Conservation (phyloP, 257 asterid genomes). For the Scutellaria minor region DNA sequence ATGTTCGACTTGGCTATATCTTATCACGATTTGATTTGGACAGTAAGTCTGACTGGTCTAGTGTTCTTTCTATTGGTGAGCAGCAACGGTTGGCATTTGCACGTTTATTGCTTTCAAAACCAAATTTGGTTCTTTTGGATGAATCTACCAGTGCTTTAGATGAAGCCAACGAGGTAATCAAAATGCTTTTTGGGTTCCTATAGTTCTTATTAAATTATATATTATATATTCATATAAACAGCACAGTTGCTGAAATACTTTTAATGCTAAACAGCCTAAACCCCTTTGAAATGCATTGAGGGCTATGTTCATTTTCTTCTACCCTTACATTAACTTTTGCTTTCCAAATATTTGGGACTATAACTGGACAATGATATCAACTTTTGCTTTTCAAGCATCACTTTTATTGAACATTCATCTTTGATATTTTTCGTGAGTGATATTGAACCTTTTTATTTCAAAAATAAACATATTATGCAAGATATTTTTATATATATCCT, state of each 20-base stretch:
- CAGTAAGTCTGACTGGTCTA: conserved; percentile 72
- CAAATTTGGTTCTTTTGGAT: conserved; percentile 68
- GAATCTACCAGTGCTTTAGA: conserved; percentile 91
- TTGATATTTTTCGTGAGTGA: neutral
- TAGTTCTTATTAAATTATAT: neutral
- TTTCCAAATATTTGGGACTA: neutral
- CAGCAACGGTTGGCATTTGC: conserved; percentile 90
- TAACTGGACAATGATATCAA: conserved; percentile 14
- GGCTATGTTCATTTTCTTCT: conserved; percentile 4
- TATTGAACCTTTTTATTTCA: neutral
- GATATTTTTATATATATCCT: neutral
- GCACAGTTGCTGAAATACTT: neutral
- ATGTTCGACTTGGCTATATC: conserved; percentile 55
- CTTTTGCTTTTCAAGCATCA: conserved; percentile 14
- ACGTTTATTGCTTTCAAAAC: conserved; percentile 74
- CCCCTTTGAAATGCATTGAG: neutral
- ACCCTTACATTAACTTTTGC: neutral
- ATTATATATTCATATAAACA: neutral
- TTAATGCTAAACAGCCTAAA: neutral
- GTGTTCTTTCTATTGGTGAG: conserved; percentile 88
- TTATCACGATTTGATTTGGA: conserved; percentile 69
- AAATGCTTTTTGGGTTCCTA: conserved; percentile 6
- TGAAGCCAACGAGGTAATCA: conserved; percentile 79
- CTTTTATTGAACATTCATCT: neutral
- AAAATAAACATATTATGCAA: conserved; percentile 1